Evolutionary conservation across 1,139 yeast species (phyloP).

Genomic region (Kluyveromyces marxianus): DNA sequence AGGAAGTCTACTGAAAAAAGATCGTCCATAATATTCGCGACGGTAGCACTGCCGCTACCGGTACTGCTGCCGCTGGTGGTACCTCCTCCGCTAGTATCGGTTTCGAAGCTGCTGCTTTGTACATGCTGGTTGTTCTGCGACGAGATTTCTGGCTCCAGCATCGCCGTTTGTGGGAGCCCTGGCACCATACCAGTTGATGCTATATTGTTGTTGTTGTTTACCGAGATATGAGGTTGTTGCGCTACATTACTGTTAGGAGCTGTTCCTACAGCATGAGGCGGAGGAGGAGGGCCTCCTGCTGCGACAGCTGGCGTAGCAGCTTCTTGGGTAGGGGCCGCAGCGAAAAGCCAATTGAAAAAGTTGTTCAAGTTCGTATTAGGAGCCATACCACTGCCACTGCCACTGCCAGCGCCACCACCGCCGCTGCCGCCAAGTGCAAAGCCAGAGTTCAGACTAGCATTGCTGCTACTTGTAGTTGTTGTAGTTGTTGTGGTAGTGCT

Average conservation of each 20-base stretch:
- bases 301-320: neutral
- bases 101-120: no score
- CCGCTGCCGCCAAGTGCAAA: neutral
- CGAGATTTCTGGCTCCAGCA: no score
- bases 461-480: neutral
- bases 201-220: no score
- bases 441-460: neutral
- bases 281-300: neutral
- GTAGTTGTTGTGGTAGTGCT: neutral
- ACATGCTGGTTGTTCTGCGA: no score
- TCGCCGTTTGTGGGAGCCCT: no score
- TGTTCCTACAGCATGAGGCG: neutral
- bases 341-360: conserved; percentile 28
- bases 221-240: neutral
- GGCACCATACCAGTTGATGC: no score
- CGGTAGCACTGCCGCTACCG: neutral
- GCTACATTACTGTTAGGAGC: neutral
- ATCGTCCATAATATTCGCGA: conserved; percentile 11
- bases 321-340: neutral
- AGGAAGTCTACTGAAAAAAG: conserved; percentile 18
- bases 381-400: neutral
- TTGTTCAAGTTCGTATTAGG: conserved; percentile 8
- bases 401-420: neutral
- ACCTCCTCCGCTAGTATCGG: no score
- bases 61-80: no score